These are phyloP conservation scores for Morella rubra DNA, from an alignment of 306 rosid genomes.

Conservation along the genomic window DNA sequence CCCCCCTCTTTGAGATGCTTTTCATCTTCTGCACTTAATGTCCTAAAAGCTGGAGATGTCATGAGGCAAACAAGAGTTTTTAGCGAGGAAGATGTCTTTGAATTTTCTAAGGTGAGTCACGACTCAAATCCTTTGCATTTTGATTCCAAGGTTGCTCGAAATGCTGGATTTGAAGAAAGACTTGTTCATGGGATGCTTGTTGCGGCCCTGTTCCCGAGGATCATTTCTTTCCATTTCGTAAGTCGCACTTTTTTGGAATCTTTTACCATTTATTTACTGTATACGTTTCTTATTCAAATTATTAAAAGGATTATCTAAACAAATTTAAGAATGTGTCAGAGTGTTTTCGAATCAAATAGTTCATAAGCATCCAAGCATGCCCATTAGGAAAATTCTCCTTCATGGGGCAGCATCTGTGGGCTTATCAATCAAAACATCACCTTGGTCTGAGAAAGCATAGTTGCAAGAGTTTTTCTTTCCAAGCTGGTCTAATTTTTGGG, in stretches of 20 bases:
- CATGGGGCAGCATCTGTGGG: not conserved
- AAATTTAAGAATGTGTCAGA: not conserved
- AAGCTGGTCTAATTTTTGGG: constrained; percentile 20
- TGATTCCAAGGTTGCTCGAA: constrained; percentile 54
- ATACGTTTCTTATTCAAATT: constrained; percentile 5
- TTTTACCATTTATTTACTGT: not conserved
- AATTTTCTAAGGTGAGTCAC: constrained; percentile 65
- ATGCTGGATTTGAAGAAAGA: constrained; percentile 62
- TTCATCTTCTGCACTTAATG: constrained; percentile 50
- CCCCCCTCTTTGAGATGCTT: constrained; percentile 42
- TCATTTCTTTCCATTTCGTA: constrained; percentile 73
- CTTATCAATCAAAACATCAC: not conserved
- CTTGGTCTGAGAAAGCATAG: constrained; percentile 1
- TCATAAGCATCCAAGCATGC: not conserved
- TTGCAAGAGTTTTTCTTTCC: not conserved
- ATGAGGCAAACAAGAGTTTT: constrained; percentile 52
- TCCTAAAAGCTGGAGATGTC: constrained; percentile 61
- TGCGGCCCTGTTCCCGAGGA: constrained; percentile 69
- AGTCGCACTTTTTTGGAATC: constrained; percentile 33
- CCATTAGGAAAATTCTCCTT: not conserved
- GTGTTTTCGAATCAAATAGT: not conserved
- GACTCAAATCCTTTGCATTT: constrained; percentile 78
- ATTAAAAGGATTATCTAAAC: too few species aligned
- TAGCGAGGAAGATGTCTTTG: constrained; percentile 65
- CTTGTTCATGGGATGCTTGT: constrained; percentile 89